Evolutionary conservation across 1,284 basidiomycete species (phyloP).

Genomic region (Trichosporon sp.): DNA sequence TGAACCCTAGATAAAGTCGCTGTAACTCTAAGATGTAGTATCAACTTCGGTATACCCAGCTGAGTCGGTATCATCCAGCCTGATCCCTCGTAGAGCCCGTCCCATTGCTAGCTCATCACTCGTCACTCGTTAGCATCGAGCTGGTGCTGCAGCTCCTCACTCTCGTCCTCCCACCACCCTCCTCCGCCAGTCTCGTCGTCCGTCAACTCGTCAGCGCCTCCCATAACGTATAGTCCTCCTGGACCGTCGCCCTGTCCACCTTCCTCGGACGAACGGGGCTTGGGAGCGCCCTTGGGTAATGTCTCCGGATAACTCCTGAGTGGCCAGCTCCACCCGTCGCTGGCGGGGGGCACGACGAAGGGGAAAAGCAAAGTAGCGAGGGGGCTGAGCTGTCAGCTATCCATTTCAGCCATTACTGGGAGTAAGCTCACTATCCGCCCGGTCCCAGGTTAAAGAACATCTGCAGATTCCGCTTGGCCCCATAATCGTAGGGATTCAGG

Average conservation of each 20-base stretch:
- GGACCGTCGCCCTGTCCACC: constrained; percentile 63
- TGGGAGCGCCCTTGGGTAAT: neutral
- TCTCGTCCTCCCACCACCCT: constrained; percentile 16
- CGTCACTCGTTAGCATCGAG: neutral
- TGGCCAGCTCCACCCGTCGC: constrained; percentile 69
- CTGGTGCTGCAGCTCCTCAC: neutral
- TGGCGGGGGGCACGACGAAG: constrained; percentile 69
- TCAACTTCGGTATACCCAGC: too few relatives aligned
- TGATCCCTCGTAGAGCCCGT: too few relatives aligned
- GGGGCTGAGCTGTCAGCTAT: constrained; percentile 53
- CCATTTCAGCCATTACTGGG: neutral
- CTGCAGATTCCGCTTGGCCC: constrained; percentile 65
- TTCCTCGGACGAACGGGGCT: constrained; percentile 15
- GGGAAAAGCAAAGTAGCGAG: constrained; percentile 74
- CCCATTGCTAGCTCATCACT: neutral
- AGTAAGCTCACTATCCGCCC: constrained; percentile 63
- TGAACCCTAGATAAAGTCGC: too few relatives aligned
- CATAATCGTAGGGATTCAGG: constrained; percentile 86
- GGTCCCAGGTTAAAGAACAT: constrained; percentile 84
- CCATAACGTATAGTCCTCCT: constrained; percentile 48
- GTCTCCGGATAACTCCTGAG: constrained; percentile 20
- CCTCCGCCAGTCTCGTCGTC: constrained; percentile 23
- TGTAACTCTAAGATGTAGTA: neutral
- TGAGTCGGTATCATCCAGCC: too few relatives aligned
- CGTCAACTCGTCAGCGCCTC: constrained; percentile 25